phyloP scores from a whole-genome alignment of 495 filamentous ascomycete species.

The Durotheca rogersii region DNA sequence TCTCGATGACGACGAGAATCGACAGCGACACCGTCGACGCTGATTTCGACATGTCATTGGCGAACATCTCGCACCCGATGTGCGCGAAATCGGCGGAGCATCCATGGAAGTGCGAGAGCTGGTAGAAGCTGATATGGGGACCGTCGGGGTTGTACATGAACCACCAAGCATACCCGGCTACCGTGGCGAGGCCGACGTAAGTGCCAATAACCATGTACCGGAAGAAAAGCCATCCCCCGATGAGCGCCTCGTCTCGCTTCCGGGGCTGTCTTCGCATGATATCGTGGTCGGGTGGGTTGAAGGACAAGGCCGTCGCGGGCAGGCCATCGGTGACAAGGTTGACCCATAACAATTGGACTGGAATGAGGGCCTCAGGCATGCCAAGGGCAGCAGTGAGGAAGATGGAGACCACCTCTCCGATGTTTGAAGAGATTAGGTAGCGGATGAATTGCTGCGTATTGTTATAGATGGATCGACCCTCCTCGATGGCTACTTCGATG shows the following conservation, averaged over 20 bases:
- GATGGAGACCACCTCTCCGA: constrained; percentile 98
- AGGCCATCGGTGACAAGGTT: constrained; percentile 98
- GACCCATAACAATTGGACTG: constrained; percentile 97
- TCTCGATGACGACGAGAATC: constrained; percentile 95
- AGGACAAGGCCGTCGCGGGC: constrained; percentile 92
- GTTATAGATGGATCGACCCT: constrained; percentile 98
- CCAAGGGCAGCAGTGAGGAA: constrained; percentile 96
- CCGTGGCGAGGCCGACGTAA: constrained; percentile 93
- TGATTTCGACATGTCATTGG: constrained; percentile 82
- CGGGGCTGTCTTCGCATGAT: constrained; percentile 91
- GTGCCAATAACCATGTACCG: constrained; percentile 94
- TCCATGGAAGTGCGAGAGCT: constrained; percentile 90
- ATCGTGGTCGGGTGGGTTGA: constrained; percentile 96
- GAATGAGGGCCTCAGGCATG: constrained; percentile 97
- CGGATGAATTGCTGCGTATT: constrained; percentile 99
- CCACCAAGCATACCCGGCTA: constrained; percentile 99
- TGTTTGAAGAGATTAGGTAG: constrained; percentile 98
- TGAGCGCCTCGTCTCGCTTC: constrained; percentile 86
- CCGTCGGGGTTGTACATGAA: constrained; percentile 95
- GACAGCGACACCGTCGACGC: constrained; percentile 94
- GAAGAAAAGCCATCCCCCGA: constrained; percentile 96
- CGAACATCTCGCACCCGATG: constrained; percentile 94
- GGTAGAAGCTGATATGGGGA: constrained; percentile 89
- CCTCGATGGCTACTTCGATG: constrained; percentile 93
- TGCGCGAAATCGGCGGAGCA: constrained; percentile 85